Evolutionary conservation across 1,284 basidiomycete genomes (phyloP), one percentile per base, ranked within the genome.

Genomic region (Xerocomus nothofagi): DNA sequence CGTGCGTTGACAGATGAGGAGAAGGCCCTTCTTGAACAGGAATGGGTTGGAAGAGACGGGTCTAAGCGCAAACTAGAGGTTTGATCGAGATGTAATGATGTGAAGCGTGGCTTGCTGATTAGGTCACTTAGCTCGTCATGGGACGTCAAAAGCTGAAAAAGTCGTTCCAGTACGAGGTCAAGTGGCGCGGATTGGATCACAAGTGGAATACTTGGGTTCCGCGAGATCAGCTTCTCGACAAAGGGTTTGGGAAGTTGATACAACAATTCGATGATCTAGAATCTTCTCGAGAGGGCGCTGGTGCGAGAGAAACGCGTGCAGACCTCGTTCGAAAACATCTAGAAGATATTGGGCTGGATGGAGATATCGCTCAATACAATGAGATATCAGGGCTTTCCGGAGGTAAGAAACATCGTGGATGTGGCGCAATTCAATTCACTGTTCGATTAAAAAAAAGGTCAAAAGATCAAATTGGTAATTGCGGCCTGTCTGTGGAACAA

Each of bases 71-170:
- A 91, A 75, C 77, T 99, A 34, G 96, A 91, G 79, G 88, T 88
- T 54, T 65, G 78, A 71, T 49, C 11, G 43, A 39, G 50, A 21
- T 26, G n/a, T 44, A 39, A 29, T 44, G 38, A 23, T 39, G 39
- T 45, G 50, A 47, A 37, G 44, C 18, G 38, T 43, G 44, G 44
- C 17, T 29, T 4, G 39, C 51, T 50, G 53, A 56, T 33, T 30
- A 18, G 29, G 39, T 37, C 42, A 27, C 39, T 11, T 57, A 93
- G 86, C 72, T 89, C 66, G 81, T 98, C 61, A 90, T 98, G 78
- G 96, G 96, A 65, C 89, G 96, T 53, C 93, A 96, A 78, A 99
- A 99, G 77, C 80, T 97, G 61, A 99, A 98, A 76, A 98, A 98
- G 73, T 82, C 86, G 40, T 84, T 94, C 71, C 93, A 93, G 71